These are phyloP conservation scores for Cladophialophora yegresii DNA, from an alignment of 2,329 filamentous ascomycete species.

Conservation along the genomic window DNA sequence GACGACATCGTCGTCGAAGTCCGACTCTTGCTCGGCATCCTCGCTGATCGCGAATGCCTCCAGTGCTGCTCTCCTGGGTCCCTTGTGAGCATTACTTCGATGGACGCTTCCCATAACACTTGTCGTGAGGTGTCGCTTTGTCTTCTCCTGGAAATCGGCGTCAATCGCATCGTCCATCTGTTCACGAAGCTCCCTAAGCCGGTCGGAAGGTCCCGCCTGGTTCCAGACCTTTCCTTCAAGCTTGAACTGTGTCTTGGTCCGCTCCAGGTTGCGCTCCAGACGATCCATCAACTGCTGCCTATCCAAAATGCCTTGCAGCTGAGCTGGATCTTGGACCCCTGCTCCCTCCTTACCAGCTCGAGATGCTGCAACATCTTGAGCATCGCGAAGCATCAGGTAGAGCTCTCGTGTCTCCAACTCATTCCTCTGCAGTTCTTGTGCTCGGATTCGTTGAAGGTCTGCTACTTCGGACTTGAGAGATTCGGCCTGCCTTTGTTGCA, in stretches of 20 bases:
- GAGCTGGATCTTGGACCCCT: slow-evolving; percentile 67
- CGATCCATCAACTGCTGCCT: slow-evolving; percentile 90
- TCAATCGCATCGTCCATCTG: slow-evolving; percentile 78
- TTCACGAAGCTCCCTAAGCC: slow-evolving; percentile 85
- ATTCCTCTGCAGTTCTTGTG: slow-evolving; percentile 89
- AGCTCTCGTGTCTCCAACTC: slow-evolving; percentile 94
- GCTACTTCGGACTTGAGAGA: slow-evolving; percentile 85
- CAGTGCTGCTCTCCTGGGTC: slow-evolving; percentile 44
- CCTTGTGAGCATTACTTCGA: slow-evolving; percentile 52
- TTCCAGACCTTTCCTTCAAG: slow-evolving; percentile 91
- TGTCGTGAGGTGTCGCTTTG: slow-evolving; percentile 66
- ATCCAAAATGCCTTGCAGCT: slow-evolving; percentile 90
- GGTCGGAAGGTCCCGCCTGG: slow-evolving; percentile 84
- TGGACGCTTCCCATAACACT: slow-evolving; percentile 73
- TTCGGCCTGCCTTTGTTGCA: slow-evolving; percentile 82
- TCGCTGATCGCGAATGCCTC: slow-evolving; percentile 43
- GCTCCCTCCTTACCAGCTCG: slow-evolving; percentile 66
- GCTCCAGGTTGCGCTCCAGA: slow-evolving; percentile 90
- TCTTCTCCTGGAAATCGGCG: slow-evolving; percentile 55
- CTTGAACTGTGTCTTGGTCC: slow-evolving; percentile 97
- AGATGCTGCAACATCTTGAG: slow-evolving; percentile 91
- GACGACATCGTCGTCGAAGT: slow-evolving; percentile 63
- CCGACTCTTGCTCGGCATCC: slow-evolving; percentile 56
- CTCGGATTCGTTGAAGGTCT: slow-evolving; percentile 78
- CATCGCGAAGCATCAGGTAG: slow-evolving; percentile 97